Percentiles rank a stretch among this genome's conserved stretches.
These are phyloP conservation scores for Yamadazyma conglobata DNA, from an alignment of 1,139 yeast genomes.

Conservation along the genomic window DNA sequence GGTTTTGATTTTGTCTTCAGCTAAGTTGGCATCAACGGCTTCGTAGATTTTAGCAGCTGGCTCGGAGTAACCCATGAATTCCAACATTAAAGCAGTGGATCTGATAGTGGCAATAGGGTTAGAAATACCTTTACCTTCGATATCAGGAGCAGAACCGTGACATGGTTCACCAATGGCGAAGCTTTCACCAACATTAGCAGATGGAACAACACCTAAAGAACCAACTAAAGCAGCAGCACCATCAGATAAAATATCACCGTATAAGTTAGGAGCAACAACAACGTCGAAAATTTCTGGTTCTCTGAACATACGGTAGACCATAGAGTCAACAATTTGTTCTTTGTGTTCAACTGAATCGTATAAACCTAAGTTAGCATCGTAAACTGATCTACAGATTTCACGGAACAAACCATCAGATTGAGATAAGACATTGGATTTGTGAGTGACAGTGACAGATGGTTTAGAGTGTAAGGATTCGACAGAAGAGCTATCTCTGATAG, in stretches of 20 bases:
- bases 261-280: slow-evolving; percentile 96
- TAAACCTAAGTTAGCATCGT: slow-evolving; percentile 58
- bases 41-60: slow-evolving; percentile 90
- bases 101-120: slow-evolving; percentile 98
- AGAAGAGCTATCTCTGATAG: slow-evolving; percentile 60
- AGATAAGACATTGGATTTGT: slow-evolving; percentile 91
- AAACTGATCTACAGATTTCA: slow-evolving; percentile 78
- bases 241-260: slow-evolving; percentile 95
- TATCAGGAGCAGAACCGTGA: slow-evolving; percentile 98
- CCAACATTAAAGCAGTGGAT: slow-evolving; percentile 95
- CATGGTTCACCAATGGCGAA: slow-evolving; percentile 99
- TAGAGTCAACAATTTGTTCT: slow-evolving; percentile 97
- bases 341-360: slow-evolving; percentile 63
- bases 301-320: slow-evolving; percentile 98
- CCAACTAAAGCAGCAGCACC: slow-evolving; percentile 99
- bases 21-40: slow-evolving; percentile 92
- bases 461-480: slow-evolving; percentile 36
- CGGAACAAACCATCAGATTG: slow-evolving; percentile 95
- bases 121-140: slow-evolving; percentile 90
- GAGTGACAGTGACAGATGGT: slow-evolving; percentile 87
- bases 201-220: slow-evolving; percentile 95
- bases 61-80: slow-evolving; percentile 86
- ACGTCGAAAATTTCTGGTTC: slow-evolving; percentile 97
- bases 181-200: slow-evolving; percentile 94
- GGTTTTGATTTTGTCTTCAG: slow-evolving; percentile 76